These are phyloP conservation scores for Pythium aristosporum DNA, from an alignment of 352 stramenopile genomes.

Conservation along the genomic window DNA sequence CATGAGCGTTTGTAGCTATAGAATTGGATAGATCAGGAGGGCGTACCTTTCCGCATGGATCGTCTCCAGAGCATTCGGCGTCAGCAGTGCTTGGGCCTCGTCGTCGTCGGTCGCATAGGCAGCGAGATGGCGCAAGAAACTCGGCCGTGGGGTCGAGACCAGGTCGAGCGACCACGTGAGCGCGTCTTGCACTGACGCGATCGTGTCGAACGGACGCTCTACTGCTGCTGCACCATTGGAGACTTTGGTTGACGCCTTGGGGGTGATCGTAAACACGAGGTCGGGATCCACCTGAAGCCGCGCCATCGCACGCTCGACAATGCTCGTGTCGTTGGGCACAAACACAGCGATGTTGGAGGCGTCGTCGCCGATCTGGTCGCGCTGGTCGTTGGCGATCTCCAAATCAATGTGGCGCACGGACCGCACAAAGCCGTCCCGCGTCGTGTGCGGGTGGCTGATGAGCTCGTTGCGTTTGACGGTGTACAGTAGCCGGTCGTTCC, in stretches of 20 bases:
- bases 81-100: conserved; percentile 46
- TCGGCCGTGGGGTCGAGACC: conserved; percentile 51
- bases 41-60: conserved; percentile 46
- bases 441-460: conserved; percentile 58
- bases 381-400: conserved; percentile 43
- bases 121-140: conserved; percentile 59
- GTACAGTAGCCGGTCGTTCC: conserved; percentile 47
- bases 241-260: conserved; percentile 6
- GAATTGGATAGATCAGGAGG: background rate
- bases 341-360: conserved; percentile 82
- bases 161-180: conserved; percentile 82
- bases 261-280: conserved; percentile 44
- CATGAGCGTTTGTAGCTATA: background rate
- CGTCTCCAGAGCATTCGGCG: conserved; percentile 41
- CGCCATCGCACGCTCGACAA: conserved; percentile 53
- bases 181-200: conserved; percentile 61
- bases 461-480: conserved; percentile 51
- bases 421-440: conserved; percentile 48
- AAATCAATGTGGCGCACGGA: conserved; percentile 78
- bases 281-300: conserved; percentile 55
- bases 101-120: conserved; percentile 58
- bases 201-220: conserved; percentile 48
- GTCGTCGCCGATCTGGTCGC: conserved; percentile 46
- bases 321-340: conserved; percentile 50
- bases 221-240: background rate